phyloP scores from a whole-genome alignment of 306 rosid species.

The Luffa acutangula region DNA sequence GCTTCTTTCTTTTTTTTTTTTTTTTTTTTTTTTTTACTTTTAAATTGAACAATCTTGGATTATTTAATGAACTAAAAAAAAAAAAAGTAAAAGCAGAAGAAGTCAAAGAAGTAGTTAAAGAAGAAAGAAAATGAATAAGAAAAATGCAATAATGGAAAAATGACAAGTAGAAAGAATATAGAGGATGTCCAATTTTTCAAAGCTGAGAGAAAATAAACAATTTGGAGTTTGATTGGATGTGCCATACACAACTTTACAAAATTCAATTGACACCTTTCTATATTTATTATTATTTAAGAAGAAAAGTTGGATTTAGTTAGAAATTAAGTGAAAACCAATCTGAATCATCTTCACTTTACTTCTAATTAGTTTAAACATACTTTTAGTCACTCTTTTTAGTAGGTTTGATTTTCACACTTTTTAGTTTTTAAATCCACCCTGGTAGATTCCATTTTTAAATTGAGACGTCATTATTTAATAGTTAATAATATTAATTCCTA shows the following conservation, averaged over 20 bases:
- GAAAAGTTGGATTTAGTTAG: background rate
- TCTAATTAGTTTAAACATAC: background rate
- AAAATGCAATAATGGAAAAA: background rate
- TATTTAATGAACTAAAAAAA: background rate
- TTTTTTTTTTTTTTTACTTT: background rate
- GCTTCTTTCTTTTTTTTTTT: too few species aligned
- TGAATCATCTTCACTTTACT: background rate
- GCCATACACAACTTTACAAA: background rate
- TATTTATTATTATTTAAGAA: background rate
- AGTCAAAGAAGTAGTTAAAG: background rate
- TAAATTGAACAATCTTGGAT: background rate
- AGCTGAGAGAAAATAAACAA: background rate
- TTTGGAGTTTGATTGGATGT: background rate
- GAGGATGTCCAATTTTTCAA: background rate
- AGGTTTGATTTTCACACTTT: background rate
- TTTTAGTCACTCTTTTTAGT: background rate
- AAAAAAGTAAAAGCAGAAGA: background rate
- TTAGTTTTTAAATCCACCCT: background rate
- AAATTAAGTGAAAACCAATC: background rate
- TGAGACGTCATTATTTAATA: background rate
- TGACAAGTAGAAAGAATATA: background rate
- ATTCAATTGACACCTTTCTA: background rate
- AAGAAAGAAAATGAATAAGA: background rate
- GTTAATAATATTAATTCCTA: background rate
- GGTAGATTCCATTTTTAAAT: background rate